phyloP scores from a whole-genome alignment of 2,329 filamentous ascomycete genomes.

The Pyrenophora tritici-repentis region DNA sequence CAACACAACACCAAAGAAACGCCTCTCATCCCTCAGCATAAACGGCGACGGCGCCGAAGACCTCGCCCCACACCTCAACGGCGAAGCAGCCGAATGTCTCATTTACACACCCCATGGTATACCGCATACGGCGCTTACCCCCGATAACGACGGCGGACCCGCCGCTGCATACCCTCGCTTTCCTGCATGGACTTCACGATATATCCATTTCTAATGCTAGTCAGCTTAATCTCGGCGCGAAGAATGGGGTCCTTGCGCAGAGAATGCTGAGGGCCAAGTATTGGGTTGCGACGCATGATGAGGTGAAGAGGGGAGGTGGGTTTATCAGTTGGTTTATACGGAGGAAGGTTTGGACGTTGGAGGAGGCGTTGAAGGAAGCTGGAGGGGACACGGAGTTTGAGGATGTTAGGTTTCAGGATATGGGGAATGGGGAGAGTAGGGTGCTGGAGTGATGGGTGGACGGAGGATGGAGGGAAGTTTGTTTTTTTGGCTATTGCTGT shows the following conservation, averaged over 20 bases:
- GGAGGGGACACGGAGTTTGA: slow-evolving; percentile 48
- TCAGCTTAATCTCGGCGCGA: slow-evolving; percentile 67
- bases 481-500: not conserved
- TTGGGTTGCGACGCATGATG: slow-evolving; percentile 70
- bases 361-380: slow-evolving; percentile 56
- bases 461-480: no score
- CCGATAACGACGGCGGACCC: slow-evolving; percentile 53
- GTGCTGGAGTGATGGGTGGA: slow-evolving; percentile 49
- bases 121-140: slow-evolving; percentile 50
- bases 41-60: slow-evolving; percentile 35
- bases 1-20: slow-evolving; percentile 34
- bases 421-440: slow-evolving; percentile 62
- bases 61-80: slow-evolving; percentile 7
- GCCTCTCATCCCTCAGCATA: slow-evolving; percentile 35
- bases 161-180: slow-evolving; percentile 58
- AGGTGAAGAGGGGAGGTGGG: slow-evolving; percentile 64
- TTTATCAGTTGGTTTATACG: slow-evolving; percentile 58
- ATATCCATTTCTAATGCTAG: slow-evolving; percentile 57
- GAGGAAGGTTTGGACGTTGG: slow-evolving; percentile 49
- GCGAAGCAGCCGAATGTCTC: slow-evolving; percentile 57
- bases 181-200: slow-evolving; percentile 69
- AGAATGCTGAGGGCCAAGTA: slow-evolving; percentile 60
- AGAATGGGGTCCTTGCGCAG: slow-evolving; percentile 65
- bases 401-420: slow-evolving; percentile 49
- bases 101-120: slow-evolving; percentile 70